Evolutionary conservation across 78 protist genomes (phyloP).

Genomic region (Dictyostelium discoideum): dicty_2.7 NC_007091.3:2175501-2176000

Average conservation of each 20-base stretch:
- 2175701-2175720: slow-evolving; percentile 57
- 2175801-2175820: slow-evolving; percentile 50
- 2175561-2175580: slow-evolving; percentile 65
- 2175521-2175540: background rate
- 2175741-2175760: slow-evolving; percentile 66
- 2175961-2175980: background rate
- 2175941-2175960: background rate
- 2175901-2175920: too few species aligned
- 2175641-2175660: slow-evolving; percentile 63
- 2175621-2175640: slow-evolving; percentile 41
- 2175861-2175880: slow-evolving; percentile 28
- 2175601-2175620: slow-evolving; percentile 31
- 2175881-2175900: background rate
- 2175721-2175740: slow-evolving; percentile 51
- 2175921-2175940: too few species aligned
- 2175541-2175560: slow-evolving; percentile 34
- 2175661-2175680: slow-evolving; percentile 68
- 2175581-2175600: slow-evolving; percentile 23
- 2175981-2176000: slow-evolving; percentile 25
- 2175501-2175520: background rate
- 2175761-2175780: slow-evolving; percentile 33
- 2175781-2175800: slow-evolving; percentile 26
- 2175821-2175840: slow-evolving; percentile 69
- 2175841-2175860: slow-evolving; percentile 63
- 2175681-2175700: slow-evolving; percentile 53